Evolutionary conservation across 2,329 filamentous ascomycete genomes (phyloP).

Genomic region (Monosporascus sp.): DNA sequence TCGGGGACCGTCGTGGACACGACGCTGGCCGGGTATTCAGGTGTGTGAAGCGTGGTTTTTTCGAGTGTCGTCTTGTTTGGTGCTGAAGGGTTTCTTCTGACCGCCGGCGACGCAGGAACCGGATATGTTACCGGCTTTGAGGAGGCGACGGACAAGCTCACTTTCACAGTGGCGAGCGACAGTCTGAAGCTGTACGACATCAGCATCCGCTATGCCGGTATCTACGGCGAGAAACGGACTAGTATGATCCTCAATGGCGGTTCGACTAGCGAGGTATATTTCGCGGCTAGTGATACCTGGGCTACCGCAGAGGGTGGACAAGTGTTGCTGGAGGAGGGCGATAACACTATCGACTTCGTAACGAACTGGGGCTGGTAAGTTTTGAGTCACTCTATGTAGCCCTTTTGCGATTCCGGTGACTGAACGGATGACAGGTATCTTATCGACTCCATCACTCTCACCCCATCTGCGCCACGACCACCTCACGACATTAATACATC

Average conservation of each 20-base stretch:
- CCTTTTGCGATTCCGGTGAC: background rate
- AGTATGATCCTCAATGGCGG: constrained; percentile 37
- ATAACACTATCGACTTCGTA: constrained; percentile 40
- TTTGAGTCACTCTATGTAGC: background rate
- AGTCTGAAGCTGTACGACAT: constrained; percentile 37
- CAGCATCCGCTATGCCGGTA: constrained; percentile 37
- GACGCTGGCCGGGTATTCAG: constrained; percentile 33
- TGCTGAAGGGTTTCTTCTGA: background rate
- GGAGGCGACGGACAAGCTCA: constrained; percentile 34
- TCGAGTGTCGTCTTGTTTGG: background rate
- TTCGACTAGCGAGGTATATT: constrained; percentile 34
- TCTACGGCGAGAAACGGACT: constrained; percentile 41
- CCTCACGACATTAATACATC: constrained; percentile 33
- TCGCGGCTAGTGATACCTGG: constrained; percentile 34
- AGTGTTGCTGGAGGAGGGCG: constrained; percentile 36
- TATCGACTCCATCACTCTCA: constrained; percentile 37
- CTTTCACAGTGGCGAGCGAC: constrained; percentile 33
- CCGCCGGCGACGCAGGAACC: constrained; percentile 26
- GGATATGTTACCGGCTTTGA: constrained; percentile 45
- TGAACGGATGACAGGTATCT: constrained; percentile 27
- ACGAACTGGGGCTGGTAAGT: constrained; percentile 44
- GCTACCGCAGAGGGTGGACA: constrained; percentile 36
- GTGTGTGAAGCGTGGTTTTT: constrained; percentile 11
- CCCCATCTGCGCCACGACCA: constrained; percentile 29
- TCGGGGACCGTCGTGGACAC: constrained; percentile 35